These are phyloP conservation scores for Saturnispora mendoncae DNA, from an alignment of 805 yeast species.

Conservation along the genomic window DNA sequence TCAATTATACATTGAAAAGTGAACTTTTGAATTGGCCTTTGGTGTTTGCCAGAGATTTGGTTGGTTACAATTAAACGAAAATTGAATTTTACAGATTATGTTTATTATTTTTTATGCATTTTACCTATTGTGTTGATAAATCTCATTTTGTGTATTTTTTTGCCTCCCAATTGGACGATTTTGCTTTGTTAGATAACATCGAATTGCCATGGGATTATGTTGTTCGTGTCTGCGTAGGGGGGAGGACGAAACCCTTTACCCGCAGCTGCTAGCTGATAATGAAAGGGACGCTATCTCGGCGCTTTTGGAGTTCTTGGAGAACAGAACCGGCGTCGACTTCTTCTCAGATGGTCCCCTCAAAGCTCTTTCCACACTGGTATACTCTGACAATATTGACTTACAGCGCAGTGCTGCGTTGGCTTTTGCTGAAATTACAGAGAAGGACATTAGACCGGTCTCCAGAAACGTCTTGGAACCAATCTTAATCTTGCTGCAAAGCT, in stretches of 20 bases:
- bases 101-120: no score
- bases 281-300: constrained; percentile 95
- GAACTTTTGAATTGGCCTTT: constrained; percentile 25
- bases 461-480: constrained; percentile 92
- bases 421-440: constrained; percentile 96
- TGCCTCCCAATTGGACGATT: background rate
- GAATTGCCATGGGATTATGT: constrained; percentile 47
- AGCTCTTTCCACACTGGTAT: constrained; percentile 86
- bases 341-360: constrained; percentile 78
- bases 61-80: constrained; percentile 26
- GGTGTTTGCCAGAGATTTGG: constrained; percentile 22
- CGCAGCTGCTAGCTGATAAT: constrained; percentile 84
- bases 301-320: constrained; percentile 79
- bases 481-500: constrained; percentile 70
- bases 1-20: constrained; percentile 25
- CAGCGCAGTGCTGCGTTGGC: constrained; percentile 97
- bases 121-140: no score
- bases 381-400: constrained; percentile 88
- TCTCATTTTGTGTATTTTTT: background rate
- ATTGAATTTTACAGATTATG: no score
- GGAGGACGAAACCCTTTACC: constrained; percentile 52
- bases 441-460: constrained; percentile 84
- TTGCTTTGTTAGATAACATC: constrained; percentile 21
- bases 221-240: constrained; percentile 37
- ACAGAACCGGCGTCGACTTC: constrained; percentile 81